Base-by-base conservation (phyloP, 1,284 basidiomycete species). In the Sanghuangporus sanghuang region DNA sequence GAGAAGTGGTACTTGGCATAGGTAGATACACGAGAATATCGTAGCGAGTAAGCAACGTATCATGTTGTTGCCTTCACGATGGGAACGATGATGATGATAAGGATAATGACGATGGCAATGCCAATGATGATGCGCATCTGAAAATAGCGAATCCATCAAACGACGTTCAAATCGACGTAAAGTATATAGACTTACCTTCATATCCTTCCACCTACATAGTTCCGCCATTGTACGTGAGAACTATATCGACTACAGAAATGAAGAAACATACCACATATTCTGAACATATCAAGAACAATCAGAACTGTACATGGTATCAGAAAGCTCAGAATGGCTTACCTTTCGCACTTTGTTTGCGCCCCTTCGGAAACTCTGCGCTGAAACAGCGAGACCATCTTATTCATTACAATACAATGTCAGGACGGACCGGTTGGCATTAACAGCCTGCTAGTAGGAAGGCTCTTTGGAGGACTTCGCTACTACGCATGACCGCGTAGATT, bases 331-430 rank as follows among this genome's bases (percentile, higher is more conserved):
- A 38, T 40, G 11, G 86, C 95, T 81, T 73, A 96, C 94, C 85
- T 99, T 99, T 76, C 96, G 89, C 56, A 99, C 97, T 67, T 94
- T 86, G 80, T 97, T 98, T 60, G 97, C 97, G 68, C 96, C 96
- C 69, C 94, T 86, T 67, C 95, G 88, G 87, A 99, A 99, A 36
- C 95, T 95, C 80, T 99, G 97, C 11, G 96, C 97, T n/a, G 95
- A 98, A 44, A 98, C 93, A 36, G 96, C 96, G 64, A 99, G 86
- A 74, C 92, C 98, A 77, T 99, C 96, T 96, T 70, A 38, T 50
- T 39, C 2, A 40, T 40, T 40, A 23, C 27, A 49, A 40, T 55
- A 55, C 35, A 38, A 11, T 21, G 35, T 60, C 21, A 60, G 49
- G 8, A 57, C 36, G 12, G 16, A 55, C 3, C 32, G 21, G 14